Evolutionary conservation across 768 basidiomycete genomes (phyloP), one percentile per base, ranked within the genome.

Genomic region (Suillus ampliporus): DNA sequence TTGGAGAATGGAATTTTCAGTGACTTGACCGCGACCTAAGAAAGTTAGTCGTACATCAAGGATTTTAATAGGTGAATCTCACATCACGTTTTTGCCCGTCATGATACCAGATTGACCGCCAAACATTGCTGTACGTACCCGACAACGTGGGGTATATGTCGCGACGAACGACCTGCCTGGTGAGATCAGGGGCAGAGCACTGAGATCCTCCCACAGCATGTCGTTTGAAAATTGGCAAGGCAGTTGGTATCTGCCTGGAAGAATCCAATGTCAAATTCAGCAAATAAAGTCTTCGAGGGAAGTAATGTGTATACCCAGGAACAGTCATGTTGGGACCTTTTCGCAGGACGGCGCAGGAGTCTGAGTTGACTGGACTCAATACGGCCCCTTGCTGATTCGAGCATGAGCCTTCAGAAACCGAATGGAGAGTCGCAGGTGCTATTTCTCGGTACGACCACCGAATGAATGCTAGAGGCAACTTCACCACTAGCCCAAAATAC

Each of bases 11-110:
- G 50, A 1, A 51, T 51, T 34, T 51, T 51, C 50, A 51, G 31
- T n/a, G 50, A 51, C 34, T 51, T 51, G 50, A 51, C 50, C 11
- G 50, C 50, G 34, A 51, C 50, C 50, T 51, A n/a, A 1, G 11
- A n/a, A 31, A 19, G 10, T 51, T 19, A 34, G 11, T 51, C 3
- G 50, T 4, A 31, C 5, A n/a, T 31, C 0, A 19, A 51, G 28
- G 10, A 34, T 51, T 31, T 19, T n/a, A 50, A 13, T 3, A 13
- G 11, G 50, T 19, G 11, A 31, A 31, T 13, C 50, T 51, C 3
- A n/a, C 50, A n/a, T 13, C 11, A 14, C 1, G 28, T 17, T 34
- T 51, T 51, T 5, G 31, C 50, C 34, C n/a, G 50, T n/a, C 34
- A 7, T 7, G 11, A 3, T n/a, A 34, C 31, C 50, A 51, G 5